Conservation (phyloP, 441 rosid genomes). For the Jatropha podagrica region DNA sequence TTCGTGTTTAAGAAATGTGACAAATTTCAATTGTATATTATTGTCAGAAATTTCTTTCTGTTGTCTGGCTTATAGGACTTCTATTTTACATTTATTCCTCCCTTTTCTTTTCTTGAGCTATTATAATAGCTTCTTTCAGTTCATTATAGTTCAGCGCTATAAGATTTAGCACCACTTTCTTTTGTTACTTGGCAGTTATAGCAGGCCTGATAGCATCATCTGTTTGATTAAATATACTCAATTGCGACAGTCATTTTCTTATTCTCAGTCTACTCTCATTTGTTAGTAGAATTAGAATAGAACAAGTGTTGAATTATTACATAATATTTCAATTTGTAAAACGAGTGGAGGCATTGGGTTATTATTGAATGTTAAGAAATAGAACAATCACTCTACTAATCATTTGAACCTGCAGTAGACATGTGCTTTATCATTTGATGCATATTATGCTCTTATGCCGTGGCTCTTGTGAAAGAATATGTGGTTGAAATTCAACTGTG, state of each 20-base stretch:
- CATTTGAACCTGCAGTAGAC: slow-evolving; percentile 1
- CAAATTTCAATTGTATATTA: neutral
- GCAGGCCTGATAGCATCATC: slow-evolving; percentile 1
- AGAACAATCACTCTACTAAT: neutral
- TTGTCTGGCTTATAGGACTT: neutral
- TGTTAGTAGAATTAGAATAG: neutral
- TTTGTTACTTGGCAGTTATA: neutral
- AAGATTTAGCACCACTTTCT: neutral
- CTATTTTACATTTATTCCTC: neutral
- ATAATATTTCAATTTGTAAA: neutral
- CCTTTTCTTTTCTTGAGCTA: neutral
- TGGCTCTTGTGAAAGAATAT: neutral
- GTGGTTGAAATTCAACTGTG: neutral
- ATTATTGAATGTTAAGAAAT: neutral
- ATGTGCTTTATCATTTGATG: neutral
- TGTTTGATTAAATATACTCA: neutral
- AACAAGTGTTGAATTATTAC: neutral
- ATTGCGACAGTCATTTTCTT: neutral
- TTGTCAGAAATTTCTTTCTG: neutral
- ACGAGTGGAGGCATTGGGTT: neutral
- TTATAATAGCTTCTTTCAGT: neutral
- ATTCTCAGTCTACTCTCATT: neutral
- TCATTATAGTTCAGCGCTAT: neutral
- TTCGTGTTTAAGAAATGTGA: neutral
- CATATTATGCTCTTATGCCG: neutral